Evolutionary conservation across 495 filamentous ascomycete genomes (phyloP), one percentile per base, ranked within the genome.

Genomic region (Tuber aestivum): DNA sequence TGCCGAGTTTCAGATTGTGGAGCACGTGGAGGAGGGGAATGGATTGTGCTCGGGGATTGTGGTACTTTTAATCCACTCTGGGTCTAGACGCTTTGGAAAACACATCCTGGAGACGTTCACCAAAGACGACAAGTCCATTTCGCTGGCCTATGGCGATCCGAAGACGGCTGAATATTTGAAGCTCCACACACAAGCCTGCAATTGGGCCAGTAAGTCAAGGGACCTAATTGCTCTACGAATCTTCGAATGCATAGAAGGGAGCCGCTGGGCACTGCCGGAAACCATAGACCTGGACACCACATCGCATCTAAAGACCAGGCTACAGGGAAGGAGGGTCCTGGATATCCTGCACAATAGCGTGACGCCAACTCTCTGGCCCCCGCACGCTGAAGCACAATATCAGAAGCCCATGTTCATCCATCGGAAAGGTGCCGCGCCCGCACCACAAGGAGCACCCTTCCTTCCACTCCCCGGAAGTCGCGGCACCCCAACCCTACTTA

Each of bases 271-370:
- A 38, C 72, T 76, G 21, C 72, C 76, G 4, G 71, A 74, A 9
- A 72, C 74, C 16, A 27, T 35, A 14, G 56, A 32, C 41, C 40
- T 23, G 1, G n/a, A 73, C 20, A 40, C 72, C 21, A 73, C 83
- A 10, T 42, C 38, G 42, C 32, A n/a, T 2, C 71, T 80, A 10
- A 76, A 79, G 42, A 23, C 74, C 21, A 75, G 75, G 3, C 35
- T 85, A 3, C 77, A 79, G 32, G 44, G 72, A 8, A 80, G 84
- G 14, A 84, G 82, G 72, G 79, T 85, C 1, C 78, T 85, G 21
- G 84, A 85, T 71, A 85, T 85, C 35, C 83, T 77, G 65, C 84
- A 85, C 74, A 85, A 85, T 74, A 84, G 84, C 68, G 78, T 85
- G 18, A 79, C 79, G 10, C 50, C 41, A 14, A 79, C 81, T 5